Evolutionary conservation across 2,329 filamentous ascomycete genomes (phyloP).

Genomic region (Botrytis elliptica): DNA sequence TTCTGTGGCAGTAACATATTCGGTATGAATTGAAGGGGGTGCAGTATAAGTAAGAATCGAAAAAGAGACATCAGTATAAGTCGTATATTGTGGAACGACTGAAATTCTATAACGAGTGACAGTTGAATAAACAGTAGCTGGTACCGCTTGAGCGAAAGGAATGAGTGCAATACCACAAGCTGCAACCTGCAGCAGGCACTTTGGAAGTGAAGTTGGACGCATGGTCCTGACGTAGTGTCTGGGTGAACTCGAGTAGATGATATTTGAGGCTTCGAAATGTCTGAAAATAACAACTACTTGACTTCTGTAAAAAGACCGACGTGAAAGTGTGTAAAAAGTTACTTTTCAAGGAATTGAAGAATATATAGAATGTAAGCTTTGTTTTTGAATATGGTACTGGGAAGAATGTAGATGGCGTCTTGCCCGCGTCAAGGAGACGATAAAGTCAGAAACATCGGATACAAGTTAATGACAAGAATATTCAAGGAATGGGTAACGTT

Average conservation of each 20-base stretch:
- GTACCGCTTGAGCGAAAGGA: constrained; percentile 2
- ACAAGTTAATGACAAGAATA: not conserved
- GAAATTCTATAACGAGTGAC: constrained; percentile 19
- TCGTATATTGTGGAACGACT: constrained; percentile 15
- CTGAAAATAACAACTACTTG: constrained; percentile 14
- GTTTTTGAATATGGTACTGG: constrained; percentile 1
- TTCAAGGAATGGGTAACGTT: constrained; percentile 9
- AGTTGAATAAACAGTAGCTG: constrained; percentile 4
- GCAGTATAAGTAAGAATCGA: not conserved
- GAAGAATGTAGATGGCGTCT: constrained; percentile 19
- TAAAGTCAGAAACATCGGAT: not conserved
- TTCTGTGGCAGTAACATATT: constrained; percentile 9
- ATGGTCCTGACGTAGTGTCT: constrained; percentile 20
- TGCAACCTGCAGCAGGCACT: constrained; percentile 11
- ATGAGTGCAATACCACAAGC: constrained; percentile 13
- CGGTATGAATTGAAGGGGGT: constrained; percentile 8
- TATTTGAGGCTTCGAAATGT: constrained; percentile 17
- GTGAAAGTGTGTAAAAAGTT: constrained; percentile 7
- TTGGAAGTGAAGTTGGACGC: constrained; percentile 17
- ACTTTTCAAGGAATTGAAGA: not conserved
- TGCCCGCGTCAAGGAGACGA: not conserved
- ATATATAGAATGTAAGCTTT: constrained; percentile 19
- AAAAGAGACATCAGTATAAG: not conserved
- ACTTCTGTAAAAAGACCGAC: constrained; percentile 12
- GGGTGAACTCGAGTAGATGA: not conserved